Conservation (phyloP, 2,329 filamentous ascomycete species). For the Byssothecium circinans region DNA sequence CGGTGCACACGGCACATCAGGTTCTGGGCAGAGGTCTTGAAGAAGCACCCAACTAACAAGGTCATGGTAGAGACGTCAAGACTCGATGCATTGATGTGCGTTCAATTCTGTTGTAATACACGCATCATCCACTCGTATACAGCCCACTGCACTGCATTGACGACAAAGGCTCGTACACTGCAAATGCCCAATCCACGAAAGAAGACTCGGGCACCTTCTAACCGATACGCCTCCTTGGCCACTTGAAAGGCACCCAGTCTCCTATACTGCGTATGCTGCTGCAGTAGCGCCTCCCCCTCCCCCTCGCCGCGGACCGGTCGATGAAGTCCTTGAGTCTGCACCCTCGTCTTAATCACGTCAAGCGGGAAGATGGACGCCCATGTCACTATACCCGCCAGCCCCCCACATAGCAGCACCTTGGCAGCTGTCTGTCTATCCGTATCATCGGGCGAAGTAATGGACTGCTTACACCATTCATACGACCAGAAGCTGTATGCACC, state of each 20-base stretch:
- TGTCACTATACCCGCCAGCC: conserved; percentile 81
- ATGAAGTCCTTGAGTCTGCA: conserved; percentile 70
- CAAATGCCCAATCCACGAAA: conserved; percentile 82
- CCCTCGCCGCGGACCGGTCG: conserved; percentile 5
- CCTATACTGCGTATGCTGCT: conserved; percentile 25
- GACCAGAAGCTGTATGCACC: conserved; percentile 70
- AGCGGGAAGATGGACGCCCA: conserved; percentile 91
- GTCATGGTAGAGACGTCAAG: neutral
- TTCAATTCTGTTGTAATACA: conserved; percentile 22
- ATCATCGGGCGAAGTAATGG: conserved; percentile 52
- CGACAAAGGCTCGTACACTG: conserved; percentile 82
- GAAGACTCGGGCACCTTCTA: conserved; percentile 73
- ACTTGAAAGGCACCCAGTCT: conserved; percentile 62
- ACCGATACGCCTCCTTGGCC: conserved; percentile 67
- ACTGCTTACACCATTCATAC: conserved; percentile 74
- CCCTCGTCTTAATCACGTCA: conserved; percentile 87
- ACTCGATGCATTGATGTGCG: too few species aligned
- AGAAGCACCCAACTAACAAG: neutral
- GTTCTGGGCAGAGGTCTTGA: too few species aligned
- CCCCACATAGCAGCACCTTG: conserved; percentile 78
- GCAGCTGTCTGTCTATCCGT: conserved; percentile 55
- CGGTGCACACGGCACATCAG: too few species aligned
- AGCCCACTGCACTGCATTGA: conserved; percentile 92
- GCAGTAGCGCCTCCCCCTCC: conserved; percentile 27
- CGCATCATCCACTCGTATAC: conserved; percentile 87